These are phyloP conservation scores for Aspergillus nomiae DNA, from an alignment of 2,329 filamentous ascomycete genomes.

Conservation along the genomic window DNA sequence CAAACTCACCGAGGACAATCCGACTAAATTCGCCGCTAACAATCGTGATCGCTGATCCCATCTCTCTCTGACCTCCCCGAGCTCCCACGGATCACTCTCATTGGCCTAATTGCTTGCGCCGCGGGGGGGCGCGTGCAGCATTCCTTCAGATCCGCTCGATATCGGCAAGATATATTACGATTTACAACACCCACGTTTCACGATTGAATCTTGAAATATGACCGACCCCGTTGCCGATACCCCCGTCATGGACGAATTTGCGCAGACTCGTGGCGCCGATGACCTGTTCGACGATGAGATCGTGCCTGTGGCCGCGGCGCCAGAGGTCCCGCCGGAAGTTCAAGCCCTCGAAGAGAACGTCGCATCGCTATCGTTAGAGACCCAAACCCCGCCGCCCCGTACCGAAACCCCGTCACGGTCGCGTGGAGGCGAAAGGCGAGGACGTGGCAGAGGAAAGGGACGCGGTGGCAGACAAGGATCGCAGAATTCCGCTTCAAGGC, in stretches of 20 bases:
- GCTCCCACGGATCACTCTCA: constrained; percentile 26
- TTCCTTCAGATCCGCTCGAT: constrained; percentile 11
- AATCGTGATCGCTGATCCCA: constrained; percentile 6
- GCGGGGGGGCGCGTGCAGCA: constrained; percentile 18
- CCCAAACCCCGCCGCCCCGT: constrained; percentile 15
- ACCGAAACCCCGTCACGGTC: constrained; percentile 29
- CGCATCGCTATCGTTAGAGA: constrained; percentile 10
- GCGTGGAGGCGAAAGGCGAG: constrained; percentile 35
- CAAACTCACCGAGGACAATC: not conserved
- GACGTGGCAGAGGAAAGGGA: constrained; percentile 31
- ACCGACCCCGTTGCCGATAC: constrained; percentile 18
- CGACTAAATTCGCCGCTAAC: constrained; percentile 10
- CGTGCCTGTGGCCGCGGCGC: constrained; percentile 43
- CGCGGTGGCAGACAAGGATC: constrained; percentile 23
- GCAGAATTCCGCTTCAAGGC: constrained; percentile 21
- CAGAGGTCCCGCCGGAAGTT: constrained; percentile 24
- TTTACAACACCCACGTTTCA: constrained; percentile 6
- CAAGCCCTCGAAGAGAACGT: constrained; percentile 18
- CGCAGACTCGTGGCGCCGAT: constrained; percentile 52
- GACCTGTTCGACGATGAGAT: constrained; percentile 56
- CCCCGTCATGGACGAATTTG: constrained; percentile 48
- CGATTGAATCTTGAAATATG: constrained; percentile 10
- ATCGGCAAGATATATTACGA: constrained; percentile 9
- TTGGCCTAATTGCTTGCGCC: constrained; percentile 23
- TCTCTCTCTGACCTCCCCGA: constrained; percentile 7